Conservation (phyloP, 768 basidiomycete genomes). For the Exidia glandulosa region DNA sequence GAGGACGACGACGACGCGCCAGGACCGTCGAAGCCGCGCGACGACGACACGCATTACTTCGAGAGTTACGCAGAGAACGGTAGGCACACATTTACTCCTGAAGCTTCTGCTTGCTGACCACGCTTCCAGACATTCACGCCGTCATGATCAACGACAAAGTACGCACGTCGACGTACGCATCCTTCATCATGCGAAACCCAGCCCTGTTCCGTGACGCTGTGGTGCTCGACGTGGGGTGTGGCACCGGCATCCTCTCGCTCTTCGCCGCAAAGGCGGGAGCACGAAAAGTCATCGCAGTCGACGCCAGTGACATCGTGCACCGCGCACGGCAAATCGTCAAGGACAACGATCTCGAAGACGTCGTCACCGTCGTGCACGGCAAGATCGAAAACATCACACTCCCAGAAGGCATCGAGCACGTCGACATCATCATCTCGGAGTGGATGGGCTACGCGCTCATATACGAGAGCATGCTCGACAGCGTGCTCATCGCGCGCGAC, state of each 20-base stretch:
- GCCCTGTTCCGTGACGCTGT: constrained; percentile 69
- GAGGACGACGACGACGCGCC: constrained; percentile 30
- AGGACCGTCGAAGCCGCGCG: constrained; percentile 30
- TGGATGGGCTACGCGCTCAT: constrained; percentile 95
- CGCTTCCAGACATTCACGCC: constrained; percentile 78
- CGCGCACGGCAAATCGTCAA: constrained; percentile 71
- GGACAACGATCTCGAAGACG: constrained; percentile 42
- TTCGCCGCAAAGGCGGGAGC: constrained; percentile 87
- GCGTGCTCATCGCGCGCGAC: constrained; percentile 81
- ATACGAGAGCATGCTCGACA: constrained; percentile 97
- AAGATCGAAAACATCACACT: constrained; percentile 83
- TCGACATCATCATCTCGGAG: constrained; percentile 93
- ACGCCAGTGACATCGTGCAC: constrained; percentile 74
- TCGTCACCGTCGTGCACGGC: constrained; percentile 65
- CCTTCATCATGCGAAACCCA: constrained; percentile 80
- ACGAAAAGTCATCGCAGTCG: constrained; percentile 81
- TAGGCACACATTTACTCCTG: constrained; percentile 17
- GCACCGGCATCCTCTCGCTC: constrained; percentile 85
- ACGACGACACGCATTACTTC: constrained; percentile 93
- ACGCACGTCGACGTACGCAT: constrained; percentile 84
- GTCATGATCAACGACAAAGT: constrained; percentile 96
- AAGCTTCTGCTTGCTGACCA: background rate
- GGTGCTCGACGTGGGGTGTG: constrained; percentile 94
- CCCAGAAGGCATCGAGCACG: constrained; percentile 59
- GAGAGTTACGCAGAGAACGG: constrained; percentile 83